Evolutionary conservation across 345 rosid genomes (phyloP).

Genomic region (Hibiscus syriacus): DNA sequence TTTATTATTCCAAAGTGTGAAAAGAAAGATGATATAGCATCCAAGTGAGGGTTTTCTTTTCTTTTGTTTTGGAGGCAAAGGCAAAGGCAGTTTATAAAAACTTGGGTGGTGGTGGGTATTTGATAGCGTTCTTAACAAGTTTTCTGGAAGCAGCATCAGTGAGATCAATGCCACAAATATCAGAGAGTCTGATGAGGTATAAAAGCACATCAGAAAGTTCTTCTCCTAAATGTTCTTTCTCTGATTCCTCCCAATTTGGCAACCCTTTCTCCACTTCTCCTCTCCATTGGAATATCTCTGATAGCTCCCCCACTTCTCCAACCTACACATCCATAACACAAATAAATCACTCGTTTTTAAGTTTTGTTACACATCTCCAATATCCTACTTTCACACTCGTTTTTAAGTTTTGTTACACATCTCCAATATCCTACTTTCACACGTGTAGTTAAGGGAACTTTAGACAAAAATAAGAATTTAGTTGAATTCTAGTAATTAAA

Average conservation of each 20-base stretch:
- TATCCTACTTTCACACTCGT: no score
- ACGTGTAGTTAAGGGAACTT: no score
- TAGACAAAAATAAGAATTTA: no score
- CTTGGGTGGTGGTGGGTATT: constrained; percentile 31
- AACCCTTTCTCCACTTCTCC: constrained; percentile 49
- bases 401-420: no score
- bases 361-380: no score
- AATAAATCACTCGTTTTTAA: no score
- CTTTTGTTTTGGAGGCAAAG: no score
- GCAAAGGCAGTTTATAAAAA: constrained; percentile 1
- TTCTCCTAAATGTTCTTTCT: constrained; percentile 43
- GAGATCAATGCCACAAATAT: constrained; percentile 44
- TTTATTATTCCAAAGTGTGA: background rate
- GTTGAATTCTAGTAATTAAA: background rate
- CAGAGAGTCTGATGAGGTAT: constrained; percentile 40
- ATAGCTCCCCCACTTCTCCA: constrained; percentile 42
- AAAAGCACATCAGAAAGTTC: constrained; percentile 47
- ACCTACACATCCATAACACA: constrained; percentile 29
- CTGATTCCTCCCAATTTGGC: constrained; percentile 36
- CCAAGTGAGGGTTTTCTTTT: no score
- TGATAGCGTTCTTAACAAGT: constrained; percentile 35
- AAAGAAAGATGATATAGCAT: background rate
- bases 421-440: no score
- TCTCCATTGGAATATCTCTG: constrained; percentile 44
- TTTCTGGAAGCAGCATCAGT: constrained; percentile 33